These are phyloP conservation scores for Tephrocybe sp. DNA, from an alignment of 768 basidiomycete species.

Conservation along the genomic window DNA sequence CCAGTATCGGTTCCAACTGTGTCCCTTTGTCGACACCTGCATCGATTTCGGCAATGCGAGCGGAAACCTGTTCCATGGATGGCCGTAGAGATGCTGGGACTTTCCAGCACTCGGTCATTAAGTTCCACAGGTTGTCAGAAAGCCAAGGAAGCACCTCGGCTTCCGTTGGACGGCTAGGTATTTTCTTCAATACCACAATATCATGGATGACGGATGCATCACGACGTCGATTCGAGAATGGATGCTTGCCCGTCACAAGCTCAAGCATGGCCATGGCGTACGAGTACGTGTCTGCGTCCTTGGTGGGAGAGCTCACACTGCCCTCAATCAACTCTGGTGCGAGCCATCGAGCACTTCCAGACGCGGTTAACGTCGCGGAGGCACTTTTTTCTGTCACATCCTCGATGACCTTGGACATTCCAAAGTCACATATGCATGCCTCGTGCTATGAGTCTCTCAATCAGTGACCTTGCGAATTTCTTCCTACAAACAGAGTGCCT, in stretches of 20 bases:
- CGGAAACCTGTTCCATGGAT: constrained; percentile 35
- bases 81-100: constrained; percentile 36
- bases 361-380: constrained; percentile 45
- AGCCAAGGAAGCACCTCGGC: constrained; percentile 34
- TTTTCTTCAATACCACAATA: constrained; percentile 33
- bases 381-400: constrained; percentile 51
- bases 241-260: constrained; percentile 49
- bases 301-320: constrained; percentile 39
- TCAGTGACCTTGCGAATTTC: not conserved
- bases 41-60: constrained; percentile 21
- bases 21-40: not conserved
- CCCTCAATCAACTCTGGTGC: constrained; percentile 57
- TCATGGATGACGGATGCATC: constrained; percentile 50
- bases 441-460: constrained; percentile 34
- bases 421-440: constrained; percentile 61
- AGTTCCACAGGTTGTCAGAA: constrained; percentile 45
- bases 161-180: constrained; percentile 42
- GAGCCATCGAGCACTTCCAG: constrained; percentile 54
- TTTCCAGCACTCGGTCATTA: constrained; percentile 48
- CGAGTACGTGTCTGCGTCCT: constrained; percentile 52
- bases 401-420: constrained; percentile 59
- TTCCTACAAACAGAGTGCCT: constrained; percentile 7
- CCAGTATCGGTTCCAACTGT: constrained; percentile 4
- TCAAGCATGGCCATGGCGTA: constrained; percentile 62
- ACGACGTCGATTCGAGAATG: constrained; percentile 47